Percentiles rank a stretch among this genome's conserved stretches.
Evolutionary conservation across 108 stramenopile genomes (phyloP).

Genomic region (Asterionellopsis glacialis): DNA sequence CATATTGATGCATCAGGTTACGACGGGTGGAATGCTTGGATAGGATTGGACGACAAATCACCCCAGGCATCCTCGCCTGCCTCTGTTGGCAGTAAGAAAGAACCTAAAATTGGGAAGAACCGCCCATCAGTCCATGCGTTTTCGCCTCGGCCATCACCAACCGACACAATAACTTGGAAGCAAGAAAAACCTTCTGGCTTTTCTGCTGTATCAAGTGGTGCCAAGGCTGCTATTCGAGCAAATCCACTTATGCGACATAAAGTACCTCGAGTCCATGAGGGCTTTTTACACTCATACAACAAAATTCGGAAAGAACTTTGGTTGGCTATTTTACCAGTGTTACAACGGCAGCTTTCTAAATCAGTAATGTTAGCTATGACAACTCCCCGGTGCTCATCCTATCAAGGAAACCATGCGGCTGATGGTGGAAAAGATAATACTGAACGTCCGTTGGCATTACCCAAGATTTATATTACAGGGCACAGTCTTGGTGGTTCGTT

Average conservation of each 20-base stretch:
- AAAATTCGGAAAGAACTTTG: slow-evolving; percentile 62
- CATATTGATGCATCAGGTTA: slow-evolving; percentile 21
- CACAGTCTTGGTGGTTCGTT: slow-evolving; percentile 68
- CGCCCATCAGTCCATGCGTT: background rate
- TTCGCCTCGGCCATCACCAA: slow-evolving; percentile 16
- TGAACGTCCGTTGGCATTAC: slow-evolving; percentile 44
- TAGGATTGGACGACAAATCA: slow-evolving; percentile 11
- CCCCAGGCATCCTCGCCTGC: slow-evolving; percentile 1
- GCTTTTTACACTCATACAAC: slow-evolving; percentile 63
- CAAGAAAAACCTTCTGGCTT: slow-evolving; percentile 17
- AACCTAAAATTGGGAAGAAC: background rate
- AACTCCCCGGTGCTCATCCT: slow-evolving; percentile 5
- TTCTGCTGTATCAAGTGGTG: slow-evolving; percentile 34
- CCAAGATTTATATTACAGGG: slow-evolving; percentile 77
- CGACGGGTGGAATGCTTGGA: too few relatives aligned
- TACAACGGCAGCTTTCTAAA: slow-evolving; percentile 66
- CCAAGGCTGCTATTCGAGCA: slow-evolving; percentile 50
- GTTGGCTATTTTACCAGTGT: slow-evolving; percentile 38
- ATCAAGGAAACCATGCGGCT: slow-evolving; percentile 11
- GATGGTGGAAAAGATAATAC: too few relatives aligned
- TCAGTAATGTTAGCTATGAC: slow-evolving; percentile 12
- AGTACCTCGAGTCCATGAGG: slow-evolving; percentile 72
- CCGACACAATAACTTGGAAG: slow-evolving; percentile 1
- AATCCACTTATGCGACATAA: slow-evolving; percentile 64
- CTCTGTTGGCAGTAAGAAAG: background rate